Evolutionary conservation across 805 yeast genomes (phyloP).

Genomic region (Lachancea kluyveri): DNA sequence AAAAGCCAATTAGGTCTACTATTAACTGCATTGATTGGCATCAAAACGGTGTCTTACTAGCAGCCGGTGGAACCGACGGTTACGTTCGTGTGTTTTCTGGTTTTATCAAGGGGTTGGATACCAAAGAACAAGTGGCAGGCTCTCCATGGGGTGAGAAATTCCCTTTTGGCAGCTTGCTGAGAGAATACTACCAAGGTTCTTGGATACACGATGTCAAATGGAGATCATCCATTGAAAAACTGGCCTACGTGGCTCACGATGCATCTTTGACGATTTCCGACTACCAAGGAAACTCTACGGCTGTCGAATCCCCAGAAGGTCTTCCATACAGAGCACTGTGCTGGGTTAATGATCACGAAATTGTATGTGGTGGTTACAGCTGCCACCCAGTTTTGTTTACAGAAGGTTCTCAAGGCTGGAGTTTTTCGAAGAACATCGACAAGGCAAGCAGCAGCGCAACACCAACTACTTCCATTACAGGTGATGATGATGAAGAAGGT

Average conservation of each 20-base stretch:
- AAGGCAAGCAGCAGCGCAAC: slow-evolving; percentile 25
- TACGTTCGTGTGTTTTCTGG: slow-evolving; percentile 87
- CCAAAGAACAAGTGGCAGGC: slow-evolving; percentile 43
- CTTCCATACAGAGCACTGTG: slow-evolving; percentile 76
- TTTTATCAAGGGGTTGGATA: slow-evolving; percentile 81
- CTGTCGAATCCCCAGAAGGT: slow-evolving; percentile 32
- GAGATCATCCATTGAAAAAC: slow-evolving; percentile 68
- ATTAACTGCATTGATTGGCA: slow-evolving; percentile 86
- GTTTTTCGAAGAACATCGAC: slow-evolving; percentile 52
- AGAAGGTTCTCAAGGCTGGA: slow-evolving; percentile 65
- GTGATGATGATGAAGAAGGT: slow-evolving; percentile 47
- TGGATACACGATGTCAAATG: slow-evolving; percentile 92
- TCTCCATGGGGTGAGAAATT: slow-evolving; percentile 91
- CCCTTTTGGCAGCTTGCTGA: slow-evolving; percentile 77
- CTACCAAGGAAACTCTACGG: slow-evolving; percentile 29
- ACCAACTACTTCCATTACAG: slow-evolving; percentile 16
- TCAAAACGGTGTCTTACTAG: slow-evolving; percentile 81
- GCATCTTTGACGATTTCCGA: slow-evolving; percentile 76
- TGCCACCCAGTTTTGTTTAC: slow-evolving; percentile 83
- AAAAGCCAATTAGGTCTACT: slow-evolving; percentile 89
- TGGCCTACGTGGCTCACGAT: slow-evolving; percentile 84
- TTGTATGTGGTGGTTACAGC: slow-evolving; percentile 88
- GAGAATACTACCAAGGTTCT: slow-evolving; percentile 52
- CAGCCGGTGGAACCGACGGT: slow-evolving; percentile 91
- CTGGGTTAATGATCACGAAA: slow-evolving; percentile 59